Conservation (phyloP, 805 yeast genomes). For the Sugiyamaella smithiae region DNA sequence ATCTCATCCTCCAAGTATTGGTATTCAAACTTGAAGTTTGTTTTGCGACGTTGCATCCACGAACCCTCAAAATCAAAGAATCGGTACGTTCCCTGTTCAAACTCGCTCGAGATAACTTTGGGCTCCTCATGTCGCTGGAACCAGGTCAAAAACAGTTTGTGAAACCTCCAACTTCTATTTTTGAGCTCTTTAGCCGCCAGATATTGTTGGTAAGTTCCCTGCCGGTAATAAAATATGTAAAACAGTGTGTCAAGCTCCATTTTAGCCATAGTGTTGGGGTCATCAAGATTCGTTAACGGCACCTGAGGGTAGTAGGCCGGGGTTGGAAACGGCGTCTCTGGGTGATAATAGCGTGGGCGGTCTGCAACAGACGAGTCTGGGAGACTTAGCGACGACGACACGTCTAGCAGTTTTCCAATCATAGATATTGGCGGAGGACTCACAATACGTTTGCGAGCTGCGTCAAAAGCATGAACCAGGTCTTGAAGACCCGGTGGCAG, state of each 20-base stretch:
- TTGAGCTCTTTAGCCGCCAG: constrained; percentile 78
- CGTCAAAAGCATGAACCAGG: constrained; percentile 37
- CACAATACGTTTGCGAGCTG: constrained; percentile 44
- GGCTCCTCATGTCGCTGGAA: constrained; percentile 66
- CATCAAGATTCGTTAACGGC: constrained; percentile 52
- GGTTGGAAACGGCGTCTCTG: constrained; percentile 83
- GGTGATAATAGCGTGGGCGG: constrained; percentile 70
- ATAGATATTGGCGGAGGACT: constrained; percentile 54
- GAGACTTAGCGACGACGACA: constrained; percentile 73
- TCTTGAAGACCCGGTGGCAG: constrained; percentile 44
- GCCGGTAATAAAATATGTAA: constrained; percentile 86
- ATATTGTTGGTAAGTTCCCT: constrained; percentile 67
- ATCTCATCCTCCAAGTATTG: constrained; percentile 43
- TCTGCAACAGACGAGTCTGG: constrained; percentile 94
- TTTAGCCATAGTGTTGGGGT: constrained; percentile 58
- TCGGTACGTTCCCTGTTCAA: constrained; percentile 58
- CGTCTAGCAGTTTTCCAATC: constrained; percentile 59
- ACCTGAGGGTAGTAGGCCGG: constrained; percentile 88
- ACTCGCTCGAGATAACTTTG: constrained; percentile 40
- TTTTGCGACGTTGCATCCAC: constrained; percentile 61
- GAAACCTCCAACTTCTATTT: constrained; percentile 79
- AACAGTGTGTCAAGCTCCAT: constrained; percentile 86
- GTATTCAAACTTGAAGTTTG: constrained; percentile 53
- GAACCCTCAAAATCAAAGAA: constrained; percentile 79
- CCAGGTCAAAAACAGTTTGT: constrained; percentile 74